Base-by-base conservation (phyloP, 2,329 filamentous ascomycete species). In the Apiospora hydei region DNA sequence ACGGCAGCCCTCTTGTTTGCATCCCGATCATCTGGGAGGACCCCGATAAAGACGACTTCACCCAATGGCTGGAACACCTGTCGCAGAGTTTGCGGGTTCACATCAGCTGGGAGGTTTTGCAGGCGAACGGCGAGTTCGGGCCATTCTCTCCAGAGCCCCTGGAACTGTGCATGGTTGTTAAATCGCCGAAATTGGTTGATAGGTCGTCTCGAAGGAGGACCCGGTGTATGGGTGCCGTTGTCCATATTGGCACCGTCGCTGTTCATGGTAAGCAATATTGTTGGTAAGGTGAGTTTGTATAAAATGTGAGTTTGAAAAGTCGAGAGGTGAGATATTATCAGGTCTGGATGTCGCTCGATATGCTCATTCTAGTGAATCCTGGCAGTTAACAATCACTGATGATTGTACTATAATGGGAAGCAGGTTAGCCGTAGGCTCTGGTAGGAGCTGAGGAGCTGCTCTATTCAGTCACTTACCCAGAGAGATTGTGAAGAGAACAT, bases 41-140 rank as follows among this genome's bases (percentile, higher is more conserved):
- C 82, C 18, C 92, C 88, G 47, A 93, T 88, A 47, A 82, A 86
- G 3, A 80, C 80, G 16, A 94, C 84, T 7, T 81, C 82, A 0
- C 91, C 90, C 72, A 89, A 83, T 0, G 76, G 73, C 1, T 81
- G 79, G 73, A 94, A 88, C 24, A 85, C 85, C 2, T 83, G 77
- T 79, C 86, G 89, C 1, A 94, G 77, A 21, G 86, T 81, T 38
- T 78, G 80, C 0, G 84, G 81, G 0, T 82, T 85, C 0, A 83
- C 79, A 10, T 80, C 76, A 0, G 46, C 14, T 0, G 84, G 83
- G 5, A 89, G 72, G 5, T 74, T 73, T 7, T 77, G 76, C 1
- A 86, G 51, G 3, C 74, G 72, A 21, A 85, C 72, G 49, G 71
- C 78, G 7, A 84, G 70, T 18, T 80, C 78, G 0, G 80, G 77